Evolutionary conservation across 2,329 filamentous ascomycete species (phyloP), one percentile per base, ranked within the genome.

Genomic region (Pseudonectria buxi): DNA sequence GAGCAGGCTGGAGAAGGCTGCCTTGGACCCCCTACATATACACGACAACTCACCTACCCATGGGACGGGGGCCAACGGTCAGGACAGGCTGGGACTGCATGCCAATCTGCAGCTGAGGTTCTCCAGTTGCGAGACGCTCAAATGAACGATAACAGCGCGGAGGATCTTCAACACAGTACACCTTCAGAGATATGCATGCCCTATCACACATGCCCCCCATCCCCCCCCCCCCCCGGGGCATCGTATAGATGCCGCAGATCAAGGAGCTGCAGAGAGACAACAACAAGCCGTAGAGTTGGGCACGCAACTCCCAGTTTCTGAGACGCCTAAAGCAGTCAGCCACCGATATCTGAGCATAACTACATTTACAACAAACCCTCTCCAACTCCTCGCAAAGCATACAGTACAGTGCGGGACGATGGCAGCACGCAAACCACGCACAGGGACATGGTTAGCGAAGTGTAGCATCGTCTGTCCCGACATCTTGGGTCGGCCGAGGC

Each of bases 21-120:
- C 42, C 40, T 49, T 39, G 5, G 38, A 43, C 40, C 44, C 47
- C 39, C 44, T 51, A 53, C 46, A 53, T 52, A 53, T 53, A 50
- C 32, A 22, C 18, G 5, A 22, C 18, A 22, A 32, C 24, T 33
- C 29, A 24, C 30, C 16, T 28, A 26, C 28, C 10, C 26, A n/a
- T 28, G 16, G 16, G 14, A 14, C 13, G 18, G 15, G 14, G 24
- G 32, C 39, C 30, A 37, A 33, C 42, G 38, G 35, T 44, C 37
- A 44, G 46, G 46, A 51, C 43, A 46, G 48, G 49, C 48, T 49
- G 49, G 26, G 15, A 7, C 29, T 22, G 29, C 29, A 31, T 22
- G 15, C 29, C 29, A 22, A 31, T 31, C 29, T 31, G 29, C 15
- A n/a, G 14, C 26, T 27, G 26, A 31, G 29, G n/a, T 47, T 52